A percentile compares a stretch with the other conserved stretches of the same genome.
Conservation (phyloP, 306 rosid genomes). For the Begonia peltatifolia region DNA sequence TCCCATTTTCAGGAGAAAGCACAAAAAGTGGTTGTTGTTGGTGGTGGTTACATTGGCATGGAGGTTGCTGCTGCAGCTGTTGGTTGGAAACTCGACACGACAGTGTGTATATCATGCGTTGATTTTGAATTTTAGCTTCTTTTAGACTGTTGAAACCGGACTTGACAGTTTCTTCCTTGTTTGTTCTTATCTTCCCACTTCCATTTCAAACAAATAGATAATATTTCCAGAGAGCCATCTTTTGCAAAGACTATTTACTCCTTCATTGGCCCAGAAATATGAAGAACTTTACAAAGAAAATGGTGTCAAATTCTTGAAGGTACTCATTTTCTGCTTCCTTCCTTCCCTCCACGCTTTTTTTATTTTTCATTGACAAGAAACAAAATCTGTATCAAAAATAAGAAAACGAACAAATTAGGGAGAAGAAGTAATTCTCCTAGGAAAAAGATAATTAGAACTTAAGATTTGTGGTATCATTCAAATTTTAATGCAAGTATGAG, state of each 20-base stretch:
- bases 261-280: conserved; percentile 72
- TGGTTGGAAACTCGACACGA: conserved; percentile 93
- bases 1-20: conserved; percentile 41
- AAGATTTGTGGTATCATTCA: too few relatives aligned
- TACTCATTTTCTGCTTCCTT: conserved; percentile 17
- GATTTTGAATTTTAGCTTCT: neutral
- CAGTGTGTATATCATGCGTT: conserved; percentile 32
- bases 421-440: too few relatives aligned
- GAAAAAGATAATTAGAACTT: too few relatives aligned
- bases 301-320: conserved; percentile 80
- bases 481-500: too few relatives aligned
- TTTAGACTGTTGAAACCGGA: neutral
- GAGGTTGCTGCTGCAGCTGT: conserved; percentile 92
- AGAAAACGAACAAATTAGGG: too few relatives aligned
- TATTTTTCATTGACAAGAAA: too few relatives aligned
- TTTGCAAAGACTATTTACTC: conserved; percentile 76
- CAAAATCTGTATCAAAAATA: too few relatives aligned
- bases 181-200: conserved; percentile 4
- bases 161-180: conserved; percentile 1
- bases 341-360: neutral
- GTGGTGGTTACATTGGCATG: conserved; percentile 98
- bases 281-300: conserved; percentile 78
- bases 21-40: conserved; percentile 68
- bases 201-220: conserved; percentile 23
- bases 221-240: conserved; percentile 77